Evolutionary conservation across 1,139 yeast genomes (phyloP).

Genomic region (Trichomonascaceae sp.): DNA sequence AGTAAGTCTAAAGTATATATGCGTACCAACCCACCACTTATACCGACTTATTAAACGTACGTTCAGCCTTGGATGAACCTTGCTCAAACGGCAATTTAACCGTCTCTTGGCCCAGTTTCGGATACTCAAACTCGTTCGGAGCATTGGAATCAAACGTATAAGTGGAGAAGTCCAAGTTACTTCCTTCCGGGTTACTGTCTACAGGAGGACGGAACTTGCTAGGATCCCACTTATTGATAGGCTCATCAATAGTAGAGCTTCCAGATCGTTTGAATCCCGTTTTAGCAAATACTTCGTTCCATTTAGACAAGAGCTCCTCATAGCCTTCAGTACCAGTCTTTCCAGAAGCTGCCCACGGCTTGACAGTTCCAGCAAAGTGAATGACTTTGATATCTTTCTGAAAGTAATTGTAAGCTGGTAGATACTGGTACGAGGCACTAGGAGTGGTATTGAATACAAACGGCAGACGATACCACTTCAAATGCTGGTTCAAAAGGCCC

Average conservation of each 20-base stretch:
- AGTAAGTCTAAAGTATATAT: neutral
- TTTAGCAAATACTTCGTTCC: slow-evolving; percentile 11
- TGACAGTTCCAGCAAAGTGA: slow-evolving; percentile 75
- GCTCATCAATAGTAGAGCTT: slow-evolving; percentile 22
- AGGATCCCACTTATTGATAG: slow-evolving; percentile 39
- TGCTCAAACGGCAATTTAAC: slow-evolving; percentile 16
- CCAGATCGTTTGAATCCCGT: slow-evolving; percentile 5
- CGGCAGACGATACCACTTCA: slow-evolving; percentile 65
- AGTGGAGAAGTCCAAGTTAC: slow-evolving; percentile 22
- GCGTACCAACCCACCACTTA: neutral
- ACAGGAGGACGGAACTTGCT: slow-evolving; percentile 38
- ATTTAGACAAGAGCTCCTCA: slow-evolving; percentile 13
- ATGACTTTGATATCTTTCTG: slow-evolving; percentile 49
- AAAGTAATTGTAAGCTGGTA: slow-evolving; percentile 72
- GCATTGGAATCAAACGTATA: slow-evolving; percentile 21
- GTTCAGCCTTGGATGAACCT: slow-evolving; percentile 12
- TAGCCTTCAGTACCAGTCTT: neutral
- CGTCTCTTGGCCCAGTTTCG: slow-evolving; percentile 14
- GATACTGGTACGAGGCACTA: slow-evolving; percentile 67
- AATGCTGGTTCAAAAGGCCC: slow-evolving; percentile 80
- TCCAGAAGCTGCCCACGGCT: slow-evolving; percentile 61
- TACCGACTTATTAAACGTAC: slow-evolving; percentile 13
- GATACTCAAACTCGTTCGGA: slow-evolving; percentile 17
- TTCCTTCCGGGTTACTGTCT: slow-evolving; percentile 38
- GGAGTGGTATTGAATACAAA: slow-evolving; percentile 85